phyloP scores from a whole-genome alignment of 1,284 basidiomycete genomes.

The Pseudozyma hubeiensis region DNA sequence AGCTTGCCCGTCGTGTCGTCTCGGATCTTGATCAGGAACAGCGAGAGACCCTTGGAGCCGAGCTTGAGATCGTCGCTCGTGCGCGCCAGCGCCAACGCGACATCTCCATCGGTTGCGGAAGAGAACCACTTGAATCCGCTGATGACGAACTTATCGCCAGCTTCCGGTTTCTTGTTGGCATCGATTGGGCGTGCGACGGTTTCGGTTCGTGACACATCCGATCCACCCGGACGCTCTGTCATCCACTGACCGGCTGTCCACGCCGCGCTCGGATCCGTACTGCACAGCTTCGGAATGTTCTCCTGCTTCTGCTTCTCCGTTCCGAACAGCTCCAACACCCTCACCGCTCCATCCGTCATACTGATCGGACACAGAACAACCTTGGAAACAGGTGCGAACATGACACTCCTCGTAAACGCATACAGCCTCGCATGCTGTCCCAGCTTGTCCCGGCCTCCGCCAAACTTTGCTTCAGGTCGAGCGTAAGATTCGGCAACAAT shows the following conservation, averaged over 20 bases:
- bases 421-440: constrained; percentile 39
- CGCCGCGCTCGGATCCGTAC: constrained; percentile 75
- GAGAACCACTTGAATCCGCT: constrained; percentile 75
- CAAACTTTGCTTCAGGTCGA: constrained; percentile 10
- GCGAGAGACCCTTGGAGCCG: constrained; percentile 73
- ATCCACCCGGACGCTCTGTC: constrained; percentile 78
- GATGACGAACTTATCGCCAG: constrained; percentile 39
- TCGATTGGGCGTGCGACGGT: constrained; percentile 73
- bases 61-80: constrained; percentile 69
- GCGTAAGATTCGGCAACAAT: constrained; percentile 51
- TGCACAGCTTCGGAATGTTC: constrained; percentile 73
- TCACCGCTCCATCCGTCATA: constrained; percentile 81
- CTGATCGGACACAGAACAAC: constrained; percentile 70
- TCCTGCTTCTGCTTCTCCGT: constrained; percentile 75
- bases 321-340: constrained; percentile 78
- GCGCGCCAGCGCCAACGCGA: constrained; percentile 79
- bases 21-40: constrained; percentile 70
- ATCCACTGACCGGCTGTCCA: constrained; percentile 81
- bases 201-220: constrained; percentile 81
- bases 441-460: constrained; percentile 32
- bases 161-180: constrained; percentile 69
- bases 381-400: constrained; percentile 48
- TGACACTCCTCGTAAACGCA: constrained; percentile 31
- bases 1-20: constrained; percentile 66
- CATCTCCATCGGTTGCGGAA: constrained; percentile 80